phyloP scores from a whole-genome alignment of 208 protist genomes.

The Vickermania ingenoplastis region DNA sequence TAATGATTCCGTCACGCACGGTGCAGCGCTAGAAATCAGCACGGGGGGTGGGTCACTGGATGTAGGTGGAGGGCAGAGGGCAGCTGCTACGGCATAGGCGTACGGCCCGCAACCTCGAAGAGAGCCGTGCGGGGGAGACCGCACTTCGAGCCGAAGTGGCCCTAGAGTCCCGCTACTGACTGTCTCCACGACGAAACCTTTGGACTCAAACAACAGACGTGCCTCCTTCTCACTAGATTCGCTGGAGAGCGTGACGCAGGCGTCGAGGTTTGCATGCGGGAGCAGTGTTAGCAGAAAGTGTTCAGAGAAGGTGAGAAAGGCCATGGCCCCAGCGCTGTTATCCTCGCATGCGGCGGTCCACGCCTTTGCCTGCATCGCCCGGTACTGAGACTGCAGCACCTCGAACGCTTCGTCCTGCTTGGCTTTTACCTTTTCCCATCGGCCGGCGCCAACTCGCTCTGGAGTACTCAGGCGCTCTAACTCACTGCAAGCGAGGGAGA shows the following conservation, averaged over 20 bases:
- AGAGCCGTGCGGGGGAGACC: constrained; percentile 9
- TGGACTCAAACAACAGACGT: constrained; percentile 7
- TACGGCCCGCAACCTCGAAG: constrained; percentile 1
- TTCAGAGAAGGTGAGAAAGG: constrained; percentile 41
- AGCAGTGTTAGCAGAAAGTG: constrained; percentile 36
- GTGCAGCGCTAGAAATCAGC: constrained; percentile 5
- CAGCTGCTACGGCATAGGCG: not conserved
- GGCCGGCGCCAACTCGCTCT: not conserved
- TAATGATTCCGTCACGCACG: constrained; percentile 49
- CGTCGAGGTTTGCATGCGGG: constrained; percentile 59
- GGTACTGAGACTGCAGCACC: constrained; percentile 31
- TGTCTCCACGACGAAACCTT: constrained; percentile 25
- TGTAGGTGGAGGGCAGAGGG: not conserved
- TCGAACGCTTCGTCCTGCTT: constrained; percentile 36
- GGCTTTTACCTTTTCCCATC: not conserved
- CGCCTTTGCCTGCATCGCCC: constrained; percentile 22
- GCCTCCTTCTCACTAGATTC: not conserved
- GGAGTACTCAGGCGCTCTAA: constrained; percentile 18
- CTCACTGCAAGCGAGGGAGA: constrained; percentile 76
- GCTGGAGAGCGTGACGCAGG: constrained; percentile 31
- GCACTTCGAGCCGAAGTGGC: constrained; percentile 17
- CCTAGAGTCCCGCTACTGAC: not conserved
- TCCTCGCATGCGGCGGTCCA: constrained; percentile 37
- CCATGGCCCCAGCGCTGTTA: constrained; percentile 23
- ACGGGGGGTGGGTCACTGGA: not conserved